phyloP scores from a whole-genome alignment of 1,139 yeast species.

The Blastobotrys buckinghamii region DNA sequence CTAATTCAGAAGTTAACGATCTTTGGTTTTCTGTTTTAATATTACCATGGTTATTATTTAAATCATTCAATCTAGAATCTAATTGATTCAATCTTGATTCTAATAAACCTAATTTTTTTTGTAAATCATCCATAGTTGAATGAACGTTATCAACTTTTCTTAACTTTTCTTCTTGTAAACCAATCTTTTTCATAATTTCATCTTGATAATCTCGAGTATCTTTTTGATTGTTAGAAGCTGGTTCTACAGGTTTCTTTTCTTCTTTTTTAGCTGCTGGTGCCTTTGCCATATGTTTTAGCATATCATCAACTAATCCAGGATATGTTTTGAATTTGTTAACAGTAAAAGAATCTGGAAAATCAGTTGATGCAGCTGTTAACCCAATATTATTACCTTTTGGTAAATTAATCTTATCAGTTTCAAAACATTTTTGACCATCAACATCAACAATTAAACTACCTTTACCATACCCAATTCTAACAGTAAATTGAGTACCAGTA shows the following conservation, averaged over 20 bases:
- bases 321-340: constrained; percentile 23
- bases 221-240: not conserved
- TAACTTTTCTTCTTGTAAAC: constrained; percentile 13
- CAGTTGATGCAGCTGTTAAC: constrained; percentile 32
- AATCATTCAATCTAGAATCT: constrained; percentile 7
- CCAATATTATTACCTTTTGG: constrained; percentile 34
- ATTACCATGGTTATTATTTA: constrained; percentile 5
- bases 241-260: not conserved
- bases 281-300: constrained; percentile 6
- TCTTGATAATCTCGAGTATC: constrained; percentile 14
- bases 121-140: constrained; percentile 8
- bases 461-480: constrained; percentile 31
- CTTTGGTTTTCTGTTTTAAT: constrained; percentile 14
- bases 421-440: constrained; percentile 36
- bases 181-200: constrained; percentile 18
- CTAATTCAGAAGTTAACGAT: constrained; percentile 19
- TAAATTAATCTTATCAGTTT: constrained; percentile 29
- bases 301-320: constrained; percentile 12
- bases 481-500: constrained; percentile 28
- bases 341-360: constrained; percentile 31
- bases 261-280: not conserved
- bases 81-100: constrained; percentile 15
- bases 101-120: constrained; percentile 12
- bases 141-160: constrained; percentile 11
- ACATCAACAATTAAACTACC: constrained; percentile 33